Evolutionary conservation across 345 rosid species (phyloP).

Genomic region (Theobroma cacao): DNA sequence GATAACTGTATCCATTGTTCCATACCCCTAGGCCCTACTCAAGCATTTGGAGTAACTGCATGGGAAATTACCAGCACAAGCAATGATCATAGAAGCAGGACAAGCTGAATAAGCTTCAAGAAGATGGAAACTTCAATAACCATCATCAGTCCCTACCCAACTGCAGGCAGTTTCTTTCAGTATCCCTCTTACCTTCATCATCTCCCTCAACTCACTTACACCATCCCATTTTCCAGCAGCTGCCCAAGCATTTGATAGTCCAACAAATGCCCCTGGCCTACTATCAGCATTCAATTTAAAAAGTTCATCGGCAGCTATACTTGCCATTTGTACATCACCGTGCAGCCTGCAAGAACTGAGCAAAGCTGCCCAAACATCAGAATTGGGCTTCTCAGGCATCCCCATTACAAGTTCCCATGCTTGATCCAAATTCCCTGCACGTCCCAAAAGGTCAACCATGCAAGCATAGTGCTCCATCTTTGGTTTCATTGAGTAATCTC

Average conservation of each 20-base stretch:
- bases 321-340: slow-evolving; percentile 62
- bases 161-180: slow-evolving; percentile 64
- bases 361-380: slow-evolving; percentile 92
- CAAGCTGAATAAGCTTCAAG: neutral
- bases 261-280: slow-evolving; percentile 88
- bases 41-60: neutral
- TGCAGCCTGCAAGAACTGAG: slow-evolving; percentile 77
- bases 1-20: too few relatives aligned
- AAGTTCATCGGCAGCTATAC: slow-evolving; percentile 64
- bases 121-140: slow-evolving; percentile 16
- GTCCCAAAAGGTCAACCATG: slow-evolving; percentile 87
- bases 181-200: slow-evolving; percentile 68
- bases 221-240: slow-evolving; percentile 80
- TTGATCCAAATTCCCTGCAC: slow-evolving; percentile 59
- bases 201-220: slow-evolving; percentile 63
- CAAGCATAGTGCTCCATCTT: slow-evolving; percentile 94
- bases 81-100: neutral
- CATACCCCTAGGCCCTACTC: too few relatives aligned
- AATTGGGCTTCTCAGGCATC: slow-evolving; percentile 68
- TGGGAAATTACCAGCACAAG: neutral
- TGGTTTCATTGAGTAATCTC: slow-evolving; percentile 58
- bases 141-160: slow-evolving; percentile 56
- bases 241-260: slow-evolving; percentile 78
- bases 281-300: slow-evolving; percentile 61
- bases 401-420: slow-evolving; percentile 62